Evolutionary conservation across 768 basidiomycete species (phyloP).

Genomic region (Panellus pusillus): DNA sequence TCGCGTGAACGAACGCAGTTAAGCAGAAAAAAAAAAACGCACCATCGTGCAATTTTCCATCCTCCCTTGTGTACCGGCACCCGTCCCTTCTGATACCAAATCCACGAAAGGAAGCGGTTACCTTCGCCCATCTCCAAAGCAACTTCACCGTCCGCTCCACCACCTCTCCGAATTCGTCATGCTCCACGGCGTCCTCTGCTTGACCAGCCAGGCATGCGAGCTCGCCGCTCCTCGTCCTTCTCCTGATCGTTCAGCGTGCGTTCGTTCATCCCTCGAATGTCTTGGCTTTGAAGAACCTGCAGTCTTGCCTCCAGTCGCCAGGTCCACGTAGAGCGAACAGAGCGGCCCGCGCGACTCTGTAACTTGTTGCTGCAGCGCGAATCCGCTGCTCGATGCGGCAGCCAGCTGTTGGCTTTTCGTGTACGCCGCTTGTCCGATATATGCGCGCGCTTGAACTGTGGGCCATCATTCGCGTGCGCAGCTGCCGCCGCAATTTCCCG

Average conservation of each 20-base stretch:
- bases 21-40: too few species aligned
- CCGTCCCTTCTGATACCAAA: too few species aligned
- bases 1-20: too few species aligned
- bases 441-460: slow-evolving; percentile 21
- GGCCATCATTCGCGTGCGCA: slow-evolving; percentile 16
- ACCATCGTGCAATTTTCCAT: too few species aligned
- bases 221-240: slow-evolving; percentile 12
- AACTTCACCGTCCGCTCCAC: not conserved
- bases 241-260: slow-evolving; percentile 19
- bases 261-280: slow-evolving; percentile 16
- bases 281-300: slow-evolving; percentile 3
- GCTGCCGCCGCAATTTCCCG: slow-evolving; percentile 12
- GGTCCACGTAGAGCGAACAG: slow-evolving; percentile 12
- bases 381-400: slow-evolving; percentile 15
- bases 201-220: slow-evolving; percentile 7
- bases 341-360: slow-evolving; percentile 4
- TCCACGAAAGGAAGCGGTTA: too few species aligned
- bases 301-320: slow-evolving; percentile 7
- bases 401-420: slow-evolving; percentile 15
- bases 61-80: too few species aligned
- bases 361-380: not conserved
- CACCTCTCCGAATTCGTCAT: not conserved
- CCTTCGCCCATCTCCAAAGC: not conserved
- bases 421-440: slow-evolving; percentile 17
- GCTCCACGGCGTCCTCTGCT: not conserved